Conservation (phyloP, 768 basidiomycete species). For the Cystofilobasidium macerans region DNA sequence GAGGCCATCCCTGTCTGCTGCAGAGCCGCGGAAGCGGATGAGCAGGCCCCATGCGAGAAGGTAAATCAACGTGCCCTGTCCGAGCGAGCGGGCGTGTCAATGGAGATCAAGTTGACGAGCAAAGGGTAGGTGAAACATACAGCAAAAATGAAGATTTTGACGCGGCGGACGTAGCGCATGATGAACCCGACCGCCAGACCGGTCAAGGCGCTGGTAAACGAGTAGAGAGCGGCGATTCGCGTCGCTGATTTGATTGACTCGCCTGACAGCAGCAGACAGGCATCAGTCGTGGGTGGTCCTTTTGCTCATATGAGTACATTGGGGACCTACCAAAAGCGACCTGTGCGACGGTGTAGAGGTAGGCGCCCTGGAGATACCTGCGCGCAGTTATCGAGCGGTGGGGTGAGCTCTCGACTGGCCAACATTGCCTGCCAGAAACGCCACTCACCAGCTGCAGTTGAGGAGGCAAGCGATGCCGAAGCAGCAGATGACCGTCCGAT, state of each 20-base stretch:
- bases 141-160: slow-evolving; percentile 34
- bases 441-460: slow-evolving; percentile 18
- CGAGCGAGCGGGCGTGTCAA: neutral
- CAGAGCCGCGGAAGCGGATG: slow-evolving; percentile 31
- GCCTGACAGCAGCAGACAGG: neutral
- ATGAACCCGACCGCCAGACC: slow-evolving; percentile 34
- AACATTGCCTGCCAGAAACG: too few species aligned
- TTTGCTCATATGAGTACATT: neutral
- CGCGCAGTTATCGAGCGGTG: too few species aligned
- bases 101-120: neutral
- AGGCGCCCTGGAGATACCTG: slow-evolving; percentile 27
- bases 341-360: slow-evolving; percentile 34
- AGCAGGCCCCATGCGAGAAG: slow-evolving; percentile 34
- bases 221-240: slow-evolving; percentile 33
- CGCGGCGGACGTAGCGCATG: slow-evolving; percentile 31
- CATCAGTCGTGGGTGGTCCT: neutral
- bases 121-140: neutral
- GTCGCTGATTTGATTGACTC: slow-evolving; percentile 29
- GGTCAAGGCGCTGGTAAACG: slow-evolving; percentile 33
- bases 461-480: slow-evolving; percentile 28
- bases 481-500: slow-evolving; percentile 34
- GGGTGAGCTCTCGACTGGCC: too few species aligned
- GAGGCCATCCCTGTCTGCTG: slow-evolving; percentile 28
- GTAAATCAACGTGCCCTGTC: slow-evolving; percentile 30
- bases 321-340: slow-evolving; percentile 33